Percentiles rank a stretch among this genome's conserved stretches.
phyloP scores from a whole-genome alignment of 768 basidiomycete species.

The Collybiopsis luxurians region DNA sequence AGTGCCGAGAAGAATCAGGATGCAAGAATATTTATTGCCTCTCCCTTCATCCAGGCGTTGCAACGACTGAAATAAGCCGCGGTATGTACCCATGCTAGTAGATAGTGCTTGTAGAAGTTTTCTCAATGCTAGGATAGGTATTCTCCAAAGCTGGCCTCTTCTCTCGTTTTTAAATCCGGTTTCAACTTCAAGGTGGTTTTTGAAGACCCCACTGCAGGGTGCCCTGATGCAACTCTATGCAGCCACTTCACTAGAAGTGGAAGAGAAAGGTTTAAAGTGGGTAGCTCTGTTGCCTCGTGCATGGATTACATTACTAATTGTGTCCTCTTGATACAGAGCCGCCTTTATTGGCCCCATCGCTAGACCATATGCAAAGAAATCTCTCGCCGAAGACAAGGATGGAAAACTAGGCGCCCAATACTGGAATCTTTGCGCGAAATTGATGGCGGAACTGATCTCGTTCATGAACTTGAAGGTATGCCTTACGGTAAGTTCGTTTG shows the following conservation, averaged over 20 bases:
- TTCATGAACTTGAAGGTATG: too few relatives aligned
- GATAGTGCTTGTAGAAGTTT: background rate
- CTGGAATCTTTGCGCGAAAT: conserved; percentile 7
- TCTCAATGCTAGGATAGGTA: background rate
- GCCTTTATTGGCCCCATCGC: conserved; percentile 6
- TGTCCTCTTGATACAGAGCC: background rate
- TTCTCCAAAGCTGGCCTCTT: background rate
- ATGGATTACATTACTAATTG: background rate
- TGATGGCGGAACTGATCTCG: background rate
- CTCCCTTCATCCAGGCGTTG: conserved; percentile 5
- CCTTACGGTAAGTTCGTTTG: too few relatives aligned
- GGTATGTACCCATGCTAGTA: background rate
- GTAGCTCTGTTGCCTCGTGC: background rate
- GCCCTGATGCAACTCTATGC: conserved; percentile 20
- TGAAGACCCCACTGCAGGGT: conserved; percentile 6
- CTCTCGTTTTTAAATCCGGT: background rate
- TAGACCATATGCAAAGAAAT: background rate
- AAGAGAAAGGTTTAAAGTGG: conserved; percentile 6
- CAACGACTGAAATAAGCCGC: background rate
- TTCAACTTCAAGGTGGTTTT: background rate
- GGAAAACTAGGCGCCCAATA: conserved; percentile 2
- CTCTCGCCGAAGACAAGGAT: conserved; percentile 7
- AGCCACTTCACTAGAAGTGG: conserved; percentile 17
- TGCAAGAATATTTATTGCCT: background rate
- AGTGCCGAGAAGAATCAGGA: background rate